Percentiles rank a stretch among this genome's conserved stretches.
These are phyloP conservation scores for Microstroma glucosiphilum DNA, from an alignment of 1,284 basidiomycete genomes.

Conservation along the genomic window DNA sequence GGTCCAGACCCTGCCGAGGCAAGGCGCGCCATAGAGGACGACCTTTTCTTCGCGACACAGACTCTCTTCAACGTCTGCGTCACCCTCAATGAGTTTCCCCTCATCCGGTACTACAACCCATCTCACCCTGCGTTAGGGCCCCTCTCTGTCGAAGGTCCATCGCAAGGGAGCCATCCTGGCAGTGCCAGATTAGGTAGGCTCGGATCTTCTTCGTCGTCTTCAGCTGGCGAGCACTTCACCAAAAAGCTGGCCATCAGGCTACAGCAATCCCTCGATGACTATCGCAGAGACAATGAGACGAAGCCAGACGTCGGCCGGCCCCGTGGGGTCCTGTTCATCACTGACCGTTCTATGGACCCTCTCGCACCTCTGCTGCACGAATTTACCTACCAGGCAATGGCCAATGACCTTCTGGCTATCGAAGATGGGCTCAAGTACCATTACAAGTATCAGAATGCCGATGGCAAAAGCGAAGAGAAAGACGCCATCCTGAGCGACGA, in stretches of 20 bases:
- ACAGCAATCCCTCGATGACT: slow-evolving; percentile 31
- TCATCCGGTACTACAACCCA: slow-evolving; percentile 88
- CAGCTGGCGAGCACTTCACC: slow-evolving; percentile 32
- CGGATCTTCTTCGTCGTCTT: slow-evolving; percentile 15
- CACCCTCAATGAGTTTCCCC: slow-evolving; percentile 84
- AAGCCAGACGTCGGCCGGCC: slow-evolving; percentile 63
- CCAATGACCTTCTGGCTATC: slow-evolving; percentile 83
- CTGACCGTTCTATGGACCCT: slow-evolving; percentile 91
- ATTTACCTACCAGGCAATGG: slow-evolving; percentile 99
- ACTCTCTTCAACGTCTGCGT: slow-evolving; percentile 69
- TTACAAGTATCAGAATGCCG: slow-evolving; percentile 56
- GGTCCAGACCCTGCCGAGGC: slow-evolving; percentile 34
- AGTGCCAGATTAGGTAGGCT: slow-evolving; percentile 32
- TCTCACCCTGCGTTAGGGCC: slow-evolving; percentile 76
- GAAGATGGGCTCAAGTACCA: slow-evolving; percentile 72
- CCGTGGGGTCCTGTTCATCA: slow-evolving; percentile 79
- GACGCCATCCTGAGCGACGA: slow-evolving; percentile 73
- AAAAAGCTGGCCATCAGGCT: slow-evolving; percentile 44
- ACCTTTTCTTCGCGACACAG: slow-evolving; percentile 41
- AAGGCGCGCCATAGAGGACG: slow-evolving; percentile 37
- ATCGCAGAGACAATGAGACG: slow-evolving; percentile 54
- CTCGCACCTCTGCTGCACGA: slow-evolving; percentile 87
- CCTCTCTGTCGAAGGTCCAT: slow-evolving; percentile 17
- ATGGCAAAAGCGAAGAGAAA: slow-evolving; percentile 77
- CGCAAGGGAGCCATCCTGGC: slow-evolving; percentile 23